Evolutionary conservation across 139 green algal species (phyloP).

Genomic region (Chlorella sorokiniana): DNA sequence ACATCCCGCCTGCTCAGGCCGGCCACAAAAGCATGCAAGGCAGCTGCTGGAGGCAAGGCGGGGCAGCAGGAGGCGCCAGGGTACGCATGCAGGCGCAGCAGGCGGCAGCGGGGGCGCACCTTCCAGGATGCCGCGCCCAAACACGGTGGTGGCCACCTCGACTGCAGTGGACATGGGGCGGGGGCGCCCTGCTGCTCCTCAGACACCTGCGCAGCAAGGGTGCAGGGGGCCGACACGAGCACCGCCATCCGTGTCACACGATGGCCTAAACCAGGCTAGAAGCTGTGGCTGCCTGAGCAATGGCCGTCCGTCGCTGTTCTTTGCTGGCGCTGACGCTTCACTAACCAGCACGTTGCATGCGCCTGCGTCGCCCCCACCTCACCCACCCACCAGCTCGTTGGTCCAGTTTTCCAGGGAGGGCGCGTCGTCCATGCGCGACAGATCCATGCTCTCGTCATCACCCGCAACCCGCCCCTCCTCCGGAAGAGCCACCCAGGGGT

Average conservation of each 20-base stretch:
- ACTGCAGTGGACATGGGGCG: no score
- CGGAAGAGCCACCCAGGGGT: conserved; percentile 13
- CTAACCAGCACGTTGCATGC: no score
- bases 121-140: not conserved
- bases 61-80: no score
- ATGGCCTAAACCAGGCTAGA: not conserved
- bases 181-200: not conserved
- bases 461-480: not conserved
- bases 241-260: not conserved
- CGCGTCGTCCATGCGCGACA: not conserved
- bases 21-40: no score
- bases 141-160: conserved; percentile 14
- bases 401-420: conserved; percentile 9
- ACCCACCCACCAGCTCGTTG: not conserved
- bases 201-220: not conserved
- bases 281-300: not conserved
- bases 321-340: no score
- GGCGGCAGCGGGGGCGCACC: no score
- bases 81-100: no score
- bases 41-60: no score
- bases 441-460: not conserved
- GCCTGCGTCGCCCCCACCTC: not conserved
- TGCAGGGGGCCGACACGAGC: not conserved
- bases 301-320: no score
- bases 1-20: no score